Base-by-base conservation (phyloP, 306 rosid genomes). In the Prunus padus region DNA sequence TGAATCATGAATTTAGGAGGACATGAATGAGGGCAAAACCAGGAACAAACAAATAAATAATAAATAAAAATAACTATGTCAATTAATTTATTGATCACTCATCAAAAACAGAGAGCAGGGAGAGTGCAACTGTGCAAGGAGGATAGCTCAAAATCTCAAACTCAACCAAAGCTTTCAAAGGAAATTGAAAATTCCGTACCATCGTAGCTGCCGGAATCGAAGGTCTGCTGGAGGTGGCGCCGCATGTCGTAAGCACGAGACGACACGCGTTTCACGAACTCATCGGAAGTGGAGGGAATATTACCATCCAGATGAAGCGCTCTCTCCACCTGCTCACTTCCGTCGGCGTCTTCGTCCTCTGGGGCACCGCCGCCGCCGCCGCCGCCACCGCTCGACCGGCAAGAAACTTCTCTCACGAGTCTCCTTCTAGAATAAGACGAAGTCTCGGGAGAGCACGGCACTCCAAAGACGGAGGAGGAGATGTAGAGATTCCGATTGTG, bases 171-270 rank as follows among this genome's bases (percentile, higher is more conserved):
- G 15, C 44, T 31, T 6, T 16, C 8, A 18, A 18, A 51, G 23
- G 57, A 51, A 51, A 51, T 51, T 18, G 57, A 51, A 51, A 51
- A 2, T 12, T 13, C 22, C 46, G 5, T 78, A 94, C 99, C 99
- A 33, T 95, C 99, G 55, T 95, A 95, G 87, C 97, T 90, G 88
- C 97, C 85, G 84, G 86, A 73, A 76, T 95, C 97, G 51, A 90
- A 82, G 23, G 90, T 73, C 74, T 95, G 97, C 47, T 92, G 93
- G 47, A 95, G 97, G 50, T 92, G 87, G 76, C 97, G 85, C 5
- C 97, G 91, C 89, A 95, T 92, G 70, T 89, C 97, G 78, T 95
- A 95, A 66, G 99, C 99, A 59, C 97, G 99, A 1, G 99, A 95
- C 15, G 99, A 95, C 16, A 95, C 92, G 44, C 84, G 88, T 71